phyloP scores from a whole-genome alignment of 2,329 filamentous ascomycete genomes.

The Alternaria gansuensis region DNA sequence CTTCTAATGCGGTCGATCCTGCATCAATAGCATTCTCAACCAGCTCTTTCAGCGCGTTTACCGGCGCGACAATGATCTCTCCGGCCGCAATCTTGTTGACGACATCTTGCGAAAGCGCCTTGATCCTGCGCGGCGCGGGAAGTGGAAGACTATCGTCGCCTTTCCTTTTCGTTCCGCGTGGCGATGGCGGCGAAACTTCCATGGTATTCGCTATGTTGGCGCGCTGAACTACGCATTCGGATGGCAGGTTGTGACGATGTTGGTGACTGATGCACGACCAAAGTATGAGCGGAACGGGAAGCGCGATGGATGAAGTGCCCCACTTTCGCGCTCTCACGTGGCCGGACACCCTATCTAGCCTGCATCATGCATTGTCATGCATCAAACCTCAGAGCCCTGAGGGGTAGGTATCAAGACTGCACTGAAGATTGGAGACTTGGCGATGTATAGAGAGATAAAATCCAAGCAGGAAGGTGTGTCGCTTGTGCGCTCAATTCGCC shows the following conservation, averaged over 20 bases:
- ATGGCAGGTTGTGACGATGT: slow-evolving; percentile 13
- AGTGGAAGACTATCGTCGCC: slow-evolving; percentile 47
- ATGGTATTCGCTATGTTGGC: slow-evolving; percentile 43
- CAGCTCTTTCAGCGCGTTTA: slow-evolving; percentile 94
- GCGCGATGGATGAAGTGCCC: slow-evolving; percentile 29
- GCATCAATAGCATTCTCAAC: slow-evolving; percentile 98
- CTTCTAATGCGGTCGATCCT: slow-evolving; percentile 89
- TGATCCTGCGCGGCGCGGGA: slow-evolving; percentile 58
- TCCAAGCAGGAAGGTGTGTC: not conserved
- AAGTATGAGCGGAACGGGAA: slow-evolving; percentile 17
- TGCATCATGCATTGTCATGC: not conserved
- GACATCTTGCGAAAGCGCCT: slow-evolving; percentile 90
- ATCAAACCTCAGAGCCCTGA: not conserved
- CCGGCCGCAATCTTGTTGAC: slow-evolving; percentile 99
- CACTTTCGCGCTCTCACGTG: slow-evolving; percentile 36
- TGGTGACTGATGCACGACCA: slow-evolving; percentile 8
- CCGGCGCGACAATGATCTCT: slow-evolving; percentile 96
- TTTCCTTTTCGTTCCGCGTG: slow-evolving; percentile 50
- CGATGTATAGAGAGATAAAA: not conserved
- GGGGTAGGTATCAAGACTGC: not conserved
- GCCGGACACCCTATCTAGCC: not conserved
- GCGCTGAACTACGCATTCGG: slow-evolving; percentile 2
- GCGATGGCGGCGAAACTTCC: slow-evolving; percentile 39
- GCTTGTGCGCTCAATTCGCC: not conserved
- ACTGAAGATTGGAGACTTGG: not conserved